These are phyloP conservation scores for Syncephalastrum monosporum DNA, from an alignment of 371 early-diverging fungal species.

Conservation along the genomic window DNA sequence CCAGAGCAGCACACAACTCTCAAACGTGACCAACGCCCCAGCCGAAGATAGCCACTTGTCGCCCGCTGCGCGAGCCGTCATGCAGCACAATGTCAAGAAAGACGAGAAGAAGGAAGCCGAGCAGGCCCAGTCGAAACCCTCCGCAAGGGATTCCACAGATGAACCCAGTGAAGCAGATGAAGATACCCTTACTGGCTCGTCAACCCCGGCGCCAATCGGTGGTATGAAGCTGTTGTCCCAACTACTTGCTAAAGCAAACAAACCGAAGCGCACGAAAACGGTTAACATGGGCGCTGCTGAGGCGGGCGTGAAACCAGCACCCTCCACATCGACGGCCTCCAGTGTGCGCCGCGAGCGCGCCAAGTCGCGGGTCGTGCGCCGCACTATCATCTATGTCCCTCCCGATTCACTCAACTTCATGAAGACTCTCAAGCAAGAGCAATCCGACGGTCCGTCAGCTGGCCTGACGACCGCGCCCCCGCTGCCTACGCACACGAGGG, in stretches of 20 bases:
- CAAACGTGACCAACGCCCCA: neutral
- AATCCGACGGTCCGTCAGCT: neutral
- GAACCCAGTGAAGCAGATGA: neutral
- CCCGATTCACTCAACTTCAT: conserved; percentile 39
- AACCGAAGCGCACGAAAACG: conserved; percentile 17
- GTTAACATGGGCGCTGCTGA: conserved; percentile 11
- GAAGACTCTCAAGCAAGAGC: conserved; percentile 12
- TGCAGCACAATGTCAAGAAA: conserved; percentile 15
- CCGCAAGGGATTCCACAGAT: neutral
- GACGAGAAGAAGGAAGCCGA: conserved; percentile 2
- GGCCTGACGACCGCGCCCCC: no score
- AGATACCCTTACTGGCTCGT: neutral
- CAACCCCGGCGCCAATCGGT: neutral
- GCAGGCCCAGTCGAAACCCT: no score
- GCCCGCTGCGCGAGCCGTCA: conserved; percentile 22
- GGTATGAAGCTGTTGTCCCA: conserved; percentile 15
- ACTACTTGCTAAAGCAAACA: conserved; percentile 22
- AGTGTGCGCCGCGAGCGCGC: conserved; percentile 11
- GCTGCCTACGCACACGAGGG: no score
- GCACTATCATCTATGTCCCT: conserved; percentile 49
- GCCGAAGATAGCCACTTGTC: conserved; percentile 8
- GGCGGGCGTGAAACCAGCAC: no score
- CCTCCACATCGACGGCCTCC: neutral
- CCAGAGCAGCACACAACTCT: no score
- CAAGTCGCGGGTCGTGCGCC: conserved; percentile 32